These are phyloP conservation scores for Parastagonospora nodorum DNA, from an alignment of 2,329 filamentous ascomycete species.

Conservation along the genomic window DNA sequence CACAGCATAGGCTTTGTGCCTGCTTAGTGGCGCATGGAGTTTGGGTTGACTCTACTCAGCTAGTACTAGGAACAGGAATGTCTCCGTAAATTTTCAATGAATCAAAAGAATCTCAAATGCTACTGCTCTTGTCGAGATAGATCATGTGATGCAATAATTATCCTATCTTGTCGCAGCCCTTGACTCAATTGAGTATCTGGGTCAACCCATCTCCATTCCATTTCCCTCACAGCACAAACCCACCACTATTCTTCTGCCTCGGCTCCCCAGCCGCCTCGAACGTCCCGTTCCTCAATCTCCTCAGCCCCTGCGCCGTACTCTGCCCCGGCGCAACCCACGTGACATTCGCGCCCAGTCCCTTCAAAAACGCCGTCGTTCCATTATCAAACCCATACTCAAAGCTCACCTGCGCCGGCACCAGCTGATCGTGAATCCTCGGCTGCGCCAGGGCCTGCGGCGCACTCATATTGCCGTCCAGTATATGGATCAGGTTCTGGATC, in stretches of 20 bases:
- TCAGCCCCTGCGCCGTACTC: conserved; percentile 75
- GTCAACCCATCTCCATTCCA: neutral
- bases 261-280: conserved; percentile 82
- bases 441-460: conserved; percentile 65
- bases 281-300: conserved; percentile 63
- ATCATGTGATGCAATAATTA: neutral
- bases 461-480: conserved; percentile 68
- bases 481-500: conserved; percentile 73
- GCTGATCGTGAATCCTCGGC: conserved; percentile 80
- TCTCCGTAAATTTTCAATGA: neutral
- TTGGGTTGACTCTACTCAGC: no score
- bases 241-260: conserved; percentile 72
- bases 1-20: no score
- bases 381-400: conserved; percentile 75
- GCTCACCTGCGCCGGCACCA: conserved; percentile 70
- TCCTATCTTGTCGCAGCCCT: neutral
- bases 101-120: neutral
- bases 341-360: conserved; percentile 70
- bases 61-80: no score
- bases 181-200: neutral
- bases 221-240: conserved; percentile 56
- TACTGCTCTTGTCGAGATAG: neutral
- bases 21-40: no score
- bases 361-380: conserved; percentile 66
- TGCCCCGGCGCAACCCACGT: conserved; percentile 67